Conservation (phyloP, 2,329 filamentous ascomycete species). For the Hirsutella minnesotensis region DNA sequence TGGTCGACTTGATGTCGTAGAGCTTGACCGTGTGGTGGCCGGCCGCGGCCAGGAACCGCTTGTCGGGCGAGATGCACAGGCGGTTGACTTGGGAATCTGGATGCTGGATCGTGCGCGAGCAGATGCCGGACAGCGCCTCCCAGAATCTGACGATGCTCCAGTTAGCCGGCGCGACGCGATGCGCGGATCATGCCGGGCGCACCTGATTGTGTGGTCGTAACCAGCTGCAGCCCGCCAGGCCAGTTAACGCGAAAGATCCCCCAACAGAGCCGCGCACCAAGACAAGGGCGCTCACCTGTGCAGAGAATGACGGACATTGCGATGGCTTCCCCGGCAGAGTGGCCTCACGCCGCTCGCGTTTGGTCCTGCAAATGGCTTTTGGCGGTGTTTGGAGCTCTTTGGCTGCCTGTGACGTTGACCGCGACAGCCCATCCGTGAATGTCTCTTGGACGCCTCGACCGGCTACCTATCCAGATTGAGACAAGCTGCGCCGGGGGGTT, state of each 20-base stretch:
- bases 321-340: constrained; percentile 3
- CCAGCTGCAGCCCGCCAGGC: constrained; percentile 29
- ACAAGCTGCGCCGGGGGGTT: too few relatives aligned
- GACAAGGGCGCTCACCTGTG: constrained; percentile 32
- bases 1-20: constrained; percentile 98
- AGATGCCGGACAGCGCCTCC: constrained; percentile 96
- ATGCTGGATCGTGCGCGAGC: constrained; percentile 94
- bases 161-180: constrained; percentile 7
- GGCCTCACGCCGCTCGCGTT: background rate
- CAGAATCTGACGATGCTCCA: constrained; percentile 57
- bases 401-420: background rate
- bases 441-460: too few relatives aligned
- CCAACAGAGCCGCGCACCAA: background rate
- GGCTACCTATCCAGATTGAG: background rate
- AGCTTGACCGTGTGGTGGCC: constrained; percentile 81
- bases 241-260: constrained; percentile 8
- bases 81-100: constrained; percentile 97
- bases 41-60: constrained; percentile 82
- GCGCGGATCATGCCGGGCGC: constrained; percentile 8
- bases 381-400: background rate
- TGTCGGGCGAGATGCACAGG: constrained; percentile 95
- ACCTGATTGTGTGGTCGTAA: constrained; percentile 54
- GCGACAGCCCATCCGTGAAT: too few relatives aligned
- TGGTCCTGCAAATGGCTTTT: background rate
- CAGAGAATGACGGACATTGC: constrained; percentile 51